Evolutionary conservation across 1,139 yeast genomes (phyloP), one percentile per base, ranked within the genome.

Genomic region (Scheffersomyces segobiensis): DNA sequence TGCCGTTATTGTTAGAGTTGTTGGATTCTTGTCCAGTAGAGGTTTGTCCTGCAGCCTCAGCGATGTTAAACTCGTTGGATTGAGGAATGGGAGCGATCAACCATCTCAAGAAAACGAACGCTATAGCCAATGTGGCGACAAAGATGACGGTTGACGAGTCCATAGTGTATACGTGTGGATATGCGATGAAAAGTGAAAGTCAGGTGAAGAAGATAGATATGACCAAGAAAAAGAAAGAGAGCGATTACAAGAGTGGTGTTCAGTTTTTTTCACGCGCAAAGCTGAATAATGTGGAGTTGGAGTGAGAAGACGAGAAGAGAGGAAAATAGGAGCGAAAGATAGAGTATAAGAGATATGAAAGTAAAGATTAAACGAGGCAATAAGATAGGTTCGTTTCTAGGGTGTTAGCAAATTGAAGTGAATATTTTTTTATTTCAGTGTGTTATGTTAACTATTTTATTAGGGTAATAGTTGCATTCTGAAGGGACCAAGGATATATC

Each of bases 61-160:
- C 53, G 50, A 62, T 52, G 50, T 64, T 64, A 50, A 72, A 65
- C 59, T 77, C 80, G 56, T 68, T 69, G 26, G 64, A 61, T 52
- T 75, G 79, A 3, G 84, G 82, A 52, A 85, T 85, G 2, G 88
- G 85, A 46, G 85, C 70, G 54, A 87, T 80, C 61, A 87, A 75
- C 88, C 89, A 87, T 68, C 88, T 78, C 55, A 88, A 72, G 62
- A 87, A 80, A 46, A 87, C 68, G 59, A 87, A 84, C 2, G 86
- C 87, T 6, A 82, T 75, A 5, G 77, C 74, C 20, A 87, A 70
- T 1, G 85, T 75, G 39, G 74, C 73, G n/a, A 85, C 69, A 63
- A 87, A 83, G 20, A 86, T 67, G 19, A 83, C 55, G 0, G 88
- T 82, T 5, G 89, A 83, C 32, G 76, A 72, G 61, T 86, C 89